phyloP scores from a whole-genome alignment of 768 basidiomycete genomes.

The Auriscalpium microsporum region DNA sequence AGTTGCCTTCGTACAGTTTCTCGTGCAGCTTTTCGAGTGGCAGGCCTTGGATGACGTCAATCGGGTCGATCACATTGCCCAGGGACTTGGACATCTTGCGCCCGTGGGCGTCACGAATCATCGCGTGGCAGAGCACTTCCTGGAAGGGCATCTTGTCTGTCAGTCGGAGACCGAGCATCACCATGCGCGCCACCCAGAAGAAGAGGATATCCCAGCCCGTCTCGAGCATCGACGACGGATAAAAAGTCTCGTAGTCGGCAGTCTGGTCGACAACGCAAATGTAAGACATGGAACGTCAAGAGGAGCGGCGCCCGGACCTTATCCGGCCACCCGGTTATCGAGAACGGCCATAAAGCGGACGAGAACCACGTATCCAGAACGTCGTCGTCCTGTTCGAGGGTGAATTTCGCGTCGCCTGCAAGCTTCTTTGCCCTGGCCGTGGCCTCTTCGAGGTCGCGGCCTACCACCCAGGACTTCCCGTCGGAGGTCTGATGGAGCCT shows the following conservation, averaged over 20 bases:
- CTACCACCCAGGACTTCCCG: slow-evolving; percentile 87
- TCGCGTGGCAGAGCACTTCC: slow-evolving; percentile 95
- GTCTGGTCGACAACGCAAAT: slow-evolving; percentile 40
- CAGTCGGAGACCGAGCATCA: slow-evolving; percentile 79
- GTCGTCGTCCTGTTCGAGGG: slow-evolving; percentile 88
- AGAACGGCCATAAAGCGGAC: slow-evolving; percentile 95
- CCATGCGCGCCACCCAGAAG: slow-evolving; percentile 99
- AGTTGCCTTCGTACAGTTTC: slow-evolving; percentile 83
- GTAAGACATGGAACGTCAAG: background rate
- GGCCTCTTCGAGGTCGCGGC: slow-evolving; percentile 70
- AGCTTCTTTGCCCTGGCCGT: slow-evolving; percentile 62
- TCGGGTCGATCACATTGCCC: slow-evolving; percentile 95
- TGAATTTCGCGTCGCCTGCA: slow-evolving; percentile 60
- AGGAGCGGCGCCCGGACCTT: slow-evolving; percentile 36
- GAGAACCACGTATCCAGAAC: slow-evolving; percentile 99
- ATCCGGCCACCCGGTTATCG: slow-evolving; percentile 97
- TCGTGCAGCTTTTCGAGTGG: slow-evolving; percentile 72
- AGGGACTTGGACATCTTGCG: slow-evolving; percentile 99
- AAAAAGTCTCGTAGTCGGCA: slow-evolving; percentile 68
- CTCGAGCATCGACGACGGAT: slow-evolving; percentile 85
- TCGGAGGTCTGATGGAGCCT: slow-evolving; percentile 42
- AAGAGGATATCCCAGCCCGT: slow-evolving; percentile 99
- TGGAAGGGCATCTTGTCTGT: slow-evolving; percentile 90
- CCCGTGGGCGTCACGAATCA: slow-evolving; percentile 98
- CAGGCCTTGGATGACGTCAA: slow-evolving; percentile 88